Evolutionary conservation across 768 basidiomycete species (phyloP).

Genomic region (Exsudoporus frostii): DNA sequence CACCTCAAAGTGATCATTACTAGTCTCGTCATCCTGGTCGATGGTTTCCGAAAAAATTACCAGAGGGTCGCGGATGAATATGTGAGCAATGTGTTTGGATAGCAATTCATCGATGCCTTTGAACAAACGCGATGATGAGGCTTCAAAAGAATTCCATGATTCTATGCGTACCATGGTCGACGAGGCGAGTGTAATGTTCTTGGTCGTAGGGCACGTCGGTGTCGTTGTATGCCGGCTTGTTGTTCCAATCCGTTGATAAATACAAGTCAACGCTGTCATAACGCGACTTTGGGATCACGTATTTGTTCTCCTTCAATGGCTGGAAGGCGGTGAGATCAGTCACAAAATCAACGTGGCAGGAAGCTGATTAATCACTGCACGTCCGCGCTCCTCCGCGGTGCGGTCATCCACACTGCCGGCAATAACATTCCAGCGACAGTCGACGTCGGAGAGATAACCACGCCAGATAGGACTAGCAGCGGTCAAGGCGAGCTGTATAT

Average conservation of each 20-base stretch:
- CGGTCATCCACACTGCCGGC: slow-evolving; percentile 98
- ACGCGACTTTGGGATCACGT: slow-evolving; percentile 90
- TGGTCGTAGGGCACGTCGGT: slow-evolving; percentile 76
- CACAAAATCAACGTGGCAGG: slow-evolving; percentile 1
- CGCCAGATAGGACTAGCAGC: slow-evolving; percentile 95
- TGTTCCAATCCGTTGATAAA: slow-evolving; percentile 80
- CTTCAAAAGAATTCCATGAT: not conserved
- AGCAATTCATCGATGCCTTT: slow-evolving; percentile 83
- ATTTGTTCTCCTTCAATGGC: slow-evolving; percentile 75
- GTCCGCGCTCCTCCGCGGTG: slow-evolving; percentile 89
- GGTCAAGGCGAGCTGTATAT: slow-evolving; percentile 79
- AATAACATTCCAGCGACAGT: slow-evolving; percentile 98
- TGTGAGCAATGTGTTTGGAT: slow-evolving; percentile 88
- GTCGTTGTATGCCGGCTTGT: slow-evolving; percentile 94
- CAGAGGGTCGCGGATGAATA: slow-evolving; percentile 97
- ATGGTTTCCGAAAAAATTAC: slow-evolving; percentile 94
- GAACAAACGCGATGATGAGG: not conserved
- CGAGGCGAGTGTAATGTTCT: slow-evolving; percentile 66
- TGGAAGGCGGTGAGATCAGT: slow-evolving; percentile 30
- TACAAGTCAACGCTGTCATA: slow-evolving; percentile 97
- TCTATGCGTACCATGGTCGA: slow-evolving; percentile 59
- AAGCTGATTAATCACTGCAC: slow-evolving; percentile 48
- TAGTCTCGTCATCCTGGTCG: slow-evolving; percentile 82
- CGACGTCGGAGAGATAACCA: slow-evolving; percentile 93
- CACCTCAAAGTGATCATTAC: slow-evolving; percentile 96